Percentiles rank a stretch among this genome's conserved stretches.
Evolutionary conservation across 768 basidiomycete species (phyloP).

Genomic region (Heimioporus sp.): DNA sequence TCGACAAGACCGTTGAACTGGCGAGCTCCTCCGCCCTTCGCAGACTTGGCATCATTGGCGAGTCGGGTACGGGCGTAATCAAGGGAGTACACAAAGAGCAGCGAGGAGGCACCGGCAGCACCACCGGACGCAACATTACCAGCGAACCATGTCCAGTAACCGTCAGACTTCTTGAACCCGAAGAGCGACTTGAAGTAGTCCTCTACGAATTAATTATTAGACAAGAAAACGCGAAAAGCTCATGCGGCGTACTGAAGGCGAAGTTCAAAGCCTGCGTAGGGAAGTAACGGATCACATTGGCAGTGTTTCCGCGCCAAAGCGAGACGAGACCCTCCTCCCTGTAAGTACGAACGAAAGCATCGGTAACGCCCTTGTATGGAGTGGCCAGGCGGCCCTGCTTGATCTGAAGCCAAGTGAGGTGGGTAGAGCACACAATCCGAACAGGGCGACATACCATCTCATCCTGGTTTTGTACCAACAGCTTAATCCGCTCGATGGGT

Average conservation of each 20-base stretch:
- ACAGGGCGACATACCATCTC: slow-evolving; percentile 76
- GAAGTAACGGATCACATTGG: slow-evolving; percentile 99
- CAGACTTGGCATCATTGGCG: slow-evolving; percentile 95
- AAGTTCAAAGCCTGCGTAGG: slow-evolving; percentile 99
- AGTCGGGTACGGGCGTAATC: slow-evolving; percentile 99
- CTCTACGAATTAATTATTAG: slow-evolving; percentile 43
- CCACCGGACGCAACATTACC: slow-evolving; percentile 99
- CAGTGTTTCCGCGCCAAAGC: slow-evolving; percentile 99
- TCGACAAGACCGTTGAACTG: slow-evolving; percentile 99
- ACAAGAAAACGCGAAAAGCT: not conserved
- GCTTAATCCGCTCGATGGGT: slow-evolving; percentile 99
- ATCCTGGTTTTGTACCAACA: slow-evolving; percentile 98
- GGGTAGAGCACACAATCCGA: not conserved
- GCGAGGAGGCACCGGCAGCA: slow-evolving; percentile 97
- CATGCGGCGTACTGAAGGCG: slow-evolving; percentile 81
- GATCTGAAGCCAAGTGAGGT: slow-evolving; percentile 54
- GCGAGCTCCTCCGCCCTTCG: slow-evolving; percentile 87
- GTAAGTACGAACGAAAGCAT: slow-evolving; percentile 93
- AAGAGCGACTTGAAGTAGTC: slow-evolving; percentile 99
- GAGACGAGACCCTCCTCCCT: slow-evolving; percentile 92
- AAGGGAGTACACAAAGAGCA: slow-evolving; percentile 99
- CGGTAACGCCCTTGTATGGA: slow-evolving; percentile 95
- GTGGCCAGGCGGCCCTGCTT: slow-evolving; percentile 97
- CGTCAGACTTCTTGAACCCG: slow-evolving; percentile 97
- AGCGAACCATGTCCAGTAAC: slow-evolving; percentile 98